These are phyloP conservation scores for Moesziomyces sp. DNA, from an alignment of 1,284 basidiomycete genomes.

Conservation along the genomic window DNA sequence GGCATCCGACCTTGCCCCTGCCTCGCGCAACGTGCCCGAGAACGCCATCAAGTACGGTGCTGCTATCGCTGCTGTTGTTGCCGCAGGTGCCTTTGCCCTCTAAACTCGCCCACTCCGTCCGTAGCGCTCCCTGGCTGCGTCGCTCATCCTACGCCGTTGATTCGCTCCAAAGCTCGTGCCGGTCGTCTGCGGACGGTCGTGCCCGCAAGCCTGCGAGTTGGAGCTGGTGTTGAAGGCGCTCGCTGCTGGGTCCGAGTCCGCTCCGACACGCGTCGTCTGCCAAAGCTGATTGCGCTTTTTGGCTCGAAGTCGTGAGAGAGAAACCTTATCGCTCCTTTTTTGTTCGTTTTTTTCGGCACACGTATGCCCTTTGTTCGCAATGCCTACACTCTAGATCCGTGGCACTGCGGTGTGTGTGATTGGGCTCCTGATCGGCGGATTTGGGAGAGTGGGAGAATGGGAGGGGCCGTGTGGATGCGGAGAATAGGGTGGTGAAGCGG, in stretches of 20 bases:
- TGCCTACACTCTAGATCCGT: neutral
- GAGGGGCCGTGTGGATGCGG: neutral
- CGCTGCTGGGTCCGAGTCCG: constrained; percentile 12
- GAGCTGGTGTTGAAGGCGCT: neutral
- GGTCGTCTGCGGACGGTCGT: no score
- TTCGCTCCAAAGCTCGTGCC: neutral
- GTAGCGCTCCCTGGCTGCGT: constrained; percentile 17
- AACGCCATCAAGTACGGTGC: constrained; percentile 39
- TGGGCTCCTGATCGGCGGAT: neutral
- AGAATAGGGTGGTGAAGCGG: neutral
- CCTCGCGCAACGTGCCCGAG: constrained; percentile 28
- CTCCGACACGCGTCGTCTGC: neutral
- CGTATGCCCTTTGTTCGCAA: neutral
- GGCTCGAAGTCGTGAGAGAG: constrained; percentile 2
- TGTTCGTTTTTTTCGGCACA: neutral
- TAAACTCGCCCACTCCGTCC: constrained; percentile 22
- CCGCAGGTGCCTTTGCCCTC: constrained; percentile 62
- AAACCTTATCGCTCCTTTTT: constrained; percentile 14
- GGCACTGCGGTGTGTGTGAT: neutral
- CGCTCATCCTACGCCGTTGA: neutral
- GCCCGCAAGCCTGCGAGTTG: no score
- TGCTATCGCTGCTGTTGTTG: constrained; percentile 54
- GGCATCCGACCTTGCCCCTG: constrained; percentile 36
- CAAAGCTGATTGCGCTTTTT: neutral
- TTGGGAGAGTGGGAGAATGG: neutral